Percentiles rank a stretch among this genome's conserved stretches.
Conservation (phyloP, 768 basidiomycete genomes). For the Tylopilus subfusipes region DNA sequence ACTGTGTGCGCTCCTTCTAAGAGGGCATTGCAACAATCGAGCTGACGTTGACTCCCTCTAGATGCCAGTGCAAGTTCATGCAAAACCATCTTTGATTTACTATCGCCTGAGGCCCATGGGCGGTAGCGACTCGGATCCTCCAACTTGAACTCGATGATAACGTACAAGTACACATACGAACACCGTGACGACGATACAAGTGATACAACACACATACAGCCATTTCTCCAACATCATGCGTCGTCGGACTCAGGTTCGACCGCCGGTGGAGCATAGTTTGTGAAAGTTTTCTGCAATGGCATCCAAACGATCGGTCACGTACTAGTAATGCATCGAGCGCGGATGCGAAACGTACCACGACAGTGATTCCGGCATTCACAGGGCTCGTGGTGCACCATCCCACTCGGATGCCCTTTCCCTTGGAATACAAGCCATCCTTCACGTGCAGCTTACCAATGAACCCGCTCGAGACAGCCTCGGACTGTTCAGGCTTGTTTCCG, state of each 20-base stretch:
- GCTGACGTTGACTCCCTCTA: too few relatives aligned
- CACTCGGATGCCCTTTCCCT: not conserved
- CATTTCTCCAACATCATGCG: not conserved
- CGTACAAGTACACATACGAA: not conserved
- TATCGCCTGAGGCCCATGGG: not conserved
- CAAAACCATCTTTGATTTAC: too few relatives aligned
- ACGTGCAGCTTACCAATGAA: not conserved
- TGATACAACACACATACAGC: not conserved
- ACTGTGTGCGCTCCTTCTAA: too few relatives aligned
- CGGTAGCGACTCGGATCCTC: not conserved
- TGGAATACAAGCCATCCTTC: not conserved
- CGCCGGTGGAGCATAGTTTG: not conserved
- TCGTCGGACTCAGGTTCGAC: not conserved
- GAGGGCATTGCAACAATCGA: too few relatives aligned
- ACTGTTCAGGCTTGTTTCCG: not conserved
- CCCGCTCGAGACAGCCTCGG: not conserved
- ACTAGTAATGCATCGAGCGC: not conserved
- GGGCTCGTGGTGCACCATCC: slow-evolving; percentile 1
- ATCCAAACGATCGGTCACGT: not conserved
- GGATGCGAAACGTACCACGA: not conserved
- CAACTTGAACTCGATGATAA: not conserved
- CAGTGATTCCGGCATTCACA: not conserved
- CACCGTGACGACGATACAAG: not conserved
- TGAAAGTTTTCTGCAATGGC: not conserved
- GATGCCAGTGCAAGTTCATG: too few relatives aligned